phyloP scores from a whole-genome alignment of 805 yeast genomes.

The Starmera quercuum region DNA sequence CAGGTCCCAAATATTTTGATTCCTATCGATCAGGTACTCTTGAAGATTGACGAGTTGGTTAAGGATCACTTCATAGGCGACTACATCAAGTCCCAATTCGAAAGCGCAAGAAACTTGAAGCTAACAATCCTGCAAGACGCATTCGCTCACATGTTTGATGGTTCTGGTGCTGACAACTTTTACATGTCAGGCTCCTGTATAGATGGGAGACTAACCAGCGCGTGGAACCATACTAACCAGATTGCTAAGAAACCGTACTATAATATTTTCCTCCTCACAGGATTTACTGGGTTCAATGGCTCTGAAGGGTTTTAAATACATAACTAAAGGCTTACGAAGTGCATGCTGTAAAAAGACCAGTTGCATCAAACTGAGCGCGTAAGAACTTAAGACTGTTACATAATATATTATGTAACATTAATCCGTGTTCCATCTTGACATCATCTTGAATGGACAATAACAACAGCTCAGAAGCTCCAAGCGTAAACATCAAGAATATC shows the following conservation, averaged over 20 bases:
- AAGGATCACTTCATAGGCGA: slow-evolving; percentile 38
- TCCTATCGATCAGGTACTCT: slow-evolving; percentile 57
- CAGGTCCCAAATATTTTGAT: slow-evolving; percentile 74
- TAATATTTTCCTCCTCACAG: slow-evolving; percentile 52
- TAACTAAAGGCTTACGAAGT: too few relatives aligned
- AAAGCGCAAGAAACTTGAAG: slow-evolving; percentile 44
- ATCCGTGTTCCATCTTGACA: too few relatives aligned
- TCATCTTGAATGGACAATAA: too few relatives aligned
- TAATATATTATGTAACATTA: too few relatives aligned
- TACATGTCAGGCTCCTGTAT: slow-evolving; percentile 81
- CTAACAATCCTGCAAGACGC: slow-evolving; percentile 33
- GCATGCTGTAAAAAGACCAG: too few relatives aligned
- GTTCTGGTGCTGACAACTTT: slow-evolving; percentile 79
- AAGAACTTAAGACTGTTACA: too few relatives aligned
- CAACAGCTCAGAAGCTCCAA: too few relatives aligned
- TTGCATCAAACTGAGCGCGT: too few relatives aligned
- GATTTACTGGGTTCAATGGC: slow-evolving; percentile 73
- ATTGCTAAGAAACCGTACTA: slow-evolving; percentile 61
- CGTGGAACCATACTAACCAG: slow-evolving; percentile 78
- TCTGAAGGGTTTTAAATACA: slow-evolving; percentile 51
- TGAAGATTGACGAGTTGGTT: slow-evolving; percentile 45
- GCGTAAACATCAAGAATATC: too few relatives aligned
- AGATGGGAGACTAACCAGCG: slow-evolving; percentile 73
- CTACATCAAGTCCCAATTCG: slow-evolving; percentile 55
- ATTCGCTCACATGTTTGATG: slow-evolving; percentile 49